Evolutionary conservation across 179 eudicot species (phyloP), one percentile per base, ranked within the genome.

Genomic region (Camellia oleifera): DNA sequence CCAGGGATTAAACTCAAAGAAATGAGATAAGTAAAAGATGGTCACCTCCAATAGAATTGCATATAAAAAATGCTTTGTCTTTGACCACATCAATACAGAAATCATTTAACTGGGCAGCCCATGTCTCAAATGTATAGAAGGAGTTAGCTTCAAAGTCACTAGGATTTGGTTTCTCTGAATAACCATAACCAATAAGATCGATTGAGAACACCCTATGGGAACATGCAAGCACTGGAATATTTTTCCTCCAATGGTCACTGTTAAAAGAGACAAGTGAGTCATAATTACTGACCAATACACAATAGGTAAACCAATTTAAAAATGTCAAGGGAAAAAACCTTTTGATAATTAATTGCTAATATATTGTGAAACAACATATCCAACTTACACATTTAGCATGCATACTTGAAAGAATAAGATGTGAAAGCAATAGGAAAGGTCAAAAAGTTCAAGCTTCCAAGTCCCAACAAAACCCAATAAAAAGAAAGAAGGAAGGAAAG

Each of bases 161-260:
- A 79, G 99, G 98, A 83, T 92, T 89, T 63, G 99, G 99, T 77
- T 96, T 96, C 91, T 94, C 98, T 5, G 98, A 96, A 89, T 94
- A 92, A 75, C 99, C 99, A 88, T 96, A 96, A 18, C 99, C 99
- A 81, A 96, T 89, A 68, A 96, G 97, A 86, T 96, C 99, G 72
- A 96, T 92, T 57, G 98, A 82, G 82, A 84, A 96, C 12, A 96
- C 99, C 87, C 94, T 91, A 82, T 94, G 91, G 50, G 92, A 86
- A 73, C 84, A 81, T 76, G 91, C 99, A 76, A 96, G 92, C 82
- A 88, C 89, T 58, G 94, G 87, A 69, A 92, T 84, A 78, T 96
- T 96, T 88, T 96, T 96, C 92, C 98, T 91, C 99, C 99, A 96
- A 71, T 96, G 99, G 80, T 94, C 99, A 85, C 99, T 95, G 94